Evolutionary conservation across 805 yeast species (phyloP), one percentile per base, ranked within the genome.

Genomic region (Nakazawaea wyomingensis): DNA sequence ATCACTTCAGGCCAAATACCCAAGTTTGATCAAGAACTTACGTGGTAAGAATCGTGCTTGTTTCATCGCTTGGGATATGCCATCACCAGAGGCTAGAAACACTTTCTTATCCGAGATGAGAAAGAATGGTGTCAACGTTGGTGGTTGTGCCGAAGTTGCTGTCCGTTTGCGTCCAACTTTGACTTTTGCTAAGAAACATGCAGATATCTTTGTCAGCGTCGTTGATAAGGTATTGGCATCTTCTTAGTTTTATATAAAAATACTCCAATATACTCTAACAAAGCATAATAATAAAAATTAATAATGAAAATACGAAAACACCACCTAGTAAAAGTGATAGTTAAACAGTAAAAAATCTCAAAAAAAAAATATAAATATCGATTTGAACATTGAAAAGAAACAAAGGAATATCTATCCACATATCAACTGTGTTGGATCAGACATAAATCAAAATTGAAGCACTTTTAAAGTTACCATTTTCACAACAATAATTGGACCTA

Each of bases 131-230:
- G 68, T 80, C 48, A 80, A 80, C 56, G 72, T 78, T 39, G 87
- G 87, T 44, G 87, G 85, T 18, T 80, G 85, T 60, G 81, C 84
- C 45, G 82, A 73, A 24, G 48, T 50, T 9, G 61, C 79, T 22
- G 72, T 80, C 34, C 72, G 87, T 64, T 69, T 80, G 58, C 74
- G 87, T 66, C 87, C 87, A 26, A 63, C 82, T 9, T 68, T 80
- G 53, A 72, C 78, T 20, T 80, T 80, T 56, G 82, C 74, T 49
- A 65, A 71, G 53, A 71, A 71, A 50, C 86, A 80, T 54, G 84
- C 77, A 16, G 83, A 80, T 53, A 57, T 80, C 8, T 69, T 80
- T 44, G 52, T 76, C 44, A 71, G 57, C 1, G 61, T 64, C n/a
- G 54, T 71, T 28, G 53, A 57, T 28, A 59, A 63, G 41, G 64